Evolutionary conservation across 768 basidiomycete genomes (phyloP), one percentile per base, ranked within the genome.

Genomic region (Strobilomyces echinocephalus): DNA sequence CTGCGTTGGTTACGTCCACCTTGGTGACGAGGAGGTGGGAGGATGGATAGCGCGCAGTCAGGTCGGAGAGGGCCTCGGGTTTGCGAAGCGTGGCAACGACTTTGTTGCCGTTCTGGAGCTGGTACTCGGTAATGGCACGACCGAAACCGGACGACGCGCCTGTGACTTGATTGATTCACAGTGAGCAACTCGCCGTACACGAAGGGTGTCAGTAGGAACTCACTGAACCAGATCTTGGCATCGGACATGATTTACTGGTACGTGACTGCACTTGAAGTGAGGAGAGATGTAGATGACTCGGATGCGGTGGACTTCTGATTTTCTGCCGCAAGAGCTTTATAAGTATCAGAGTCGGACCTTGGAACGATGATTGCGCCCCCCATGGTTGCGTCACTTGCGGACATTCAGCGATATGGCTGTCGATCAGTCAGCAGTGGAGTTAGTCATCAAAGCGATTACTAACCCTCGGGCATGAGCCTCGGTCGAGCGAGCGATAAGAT

Each of bases 11-110:
- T 28, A 75, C 71, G 59, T 74, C 73, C 28, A 73, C 54, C 41
- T 63, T 62, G 51, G 70, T 33, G 50, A 70, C 53, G 46, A 71
- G 58, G 14, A 74, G 65, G 28, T 63, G 63, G 3, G 57, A 43
- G 15, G 61, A 4, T 1, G 64, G 45, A 48, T 69, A 70, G 4
- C 58, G 44, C 4, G 59, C 43, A 14, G 47, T 24, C 10, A 74
- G 64, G 34, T 66, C 64, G 8, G 56, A 56, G 40, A 78, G 60
- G 15, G 50, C 62, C 7, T 60, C 66, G 9, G 74, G 73, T 28
- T 61, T 70, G 50, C 76, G 76, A 12, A 75, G 64, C n/a, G 76
- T 74, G 14, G 79, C 77, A 46, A 75, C 60, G 33, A 69, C 76
- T 10, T 58, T 71, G 54, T 74, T 68, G 14, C 76, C 74, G 3